Percentiles rank a stretch among this genome's conserved stretches.
These are phyloP conservation scores for Neckera pumila DNA, from an alignment of 225 moss, liverwort and hornwort genomes.

Conservation along the genomic window DNA sequence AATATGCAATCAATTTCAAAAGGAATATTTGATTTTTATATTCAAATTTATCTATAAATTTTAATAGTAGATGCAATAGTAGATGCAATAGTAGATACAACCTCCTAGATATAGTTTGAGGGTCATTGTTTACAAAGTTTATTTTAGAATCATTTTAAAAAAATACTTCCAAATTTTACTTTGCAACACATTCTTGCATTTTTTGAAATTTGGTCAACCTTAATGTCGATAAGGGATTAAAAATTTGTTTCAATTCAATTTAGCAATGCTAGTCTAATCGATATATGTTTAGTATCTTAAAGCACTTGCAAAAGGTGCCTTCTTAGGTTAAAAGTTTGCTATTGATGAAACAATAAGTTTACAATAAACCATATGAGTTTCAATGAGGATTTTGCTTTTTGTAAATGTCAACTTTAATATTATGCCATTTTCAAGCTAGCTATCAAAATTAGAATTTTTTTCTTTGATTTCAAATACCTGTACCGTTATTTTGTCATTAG, in stretches of 20 bases:
- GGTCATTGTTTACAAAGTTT: not conserved
- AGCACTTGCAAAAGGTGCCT: no score
- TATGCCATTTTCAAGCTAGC: not conserved
- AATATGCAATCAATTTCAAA: not conserved
- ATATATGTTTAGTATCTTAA: not conserved
- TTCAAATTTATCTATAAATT: no score
- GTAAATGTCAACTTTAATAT: not conserved
- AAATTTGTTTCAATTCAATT: not conserved
- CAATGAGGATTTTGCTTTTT: not conserved
- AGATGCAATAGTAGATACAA: not conserved
- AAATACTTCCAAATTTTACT: not conserved
- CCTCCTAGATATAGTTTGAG: not conserved
- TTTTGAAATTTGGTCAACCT: not conserved
- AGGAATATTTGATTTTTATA: not conserved
- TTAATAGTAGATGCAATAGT: no score
- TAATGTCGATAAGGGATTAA: no score
- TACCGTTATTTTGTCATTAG: not conserved
- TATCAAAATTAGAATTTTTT: not conserved
- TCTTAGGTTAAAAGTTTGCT: rapidly evolving
- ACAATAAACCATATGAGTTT: rapidly evolving
- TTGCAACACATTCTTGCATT: no score
- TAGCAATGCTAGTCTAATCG: not conserved
- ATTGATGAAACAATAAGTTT: not conserved
- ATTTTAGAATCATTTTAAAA: not conserved
- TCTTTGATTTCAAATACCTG: not conserved